Base-by-base conservation (phyloP, 169 alveolate genomes). In the Eimeria maxima region DNA sequence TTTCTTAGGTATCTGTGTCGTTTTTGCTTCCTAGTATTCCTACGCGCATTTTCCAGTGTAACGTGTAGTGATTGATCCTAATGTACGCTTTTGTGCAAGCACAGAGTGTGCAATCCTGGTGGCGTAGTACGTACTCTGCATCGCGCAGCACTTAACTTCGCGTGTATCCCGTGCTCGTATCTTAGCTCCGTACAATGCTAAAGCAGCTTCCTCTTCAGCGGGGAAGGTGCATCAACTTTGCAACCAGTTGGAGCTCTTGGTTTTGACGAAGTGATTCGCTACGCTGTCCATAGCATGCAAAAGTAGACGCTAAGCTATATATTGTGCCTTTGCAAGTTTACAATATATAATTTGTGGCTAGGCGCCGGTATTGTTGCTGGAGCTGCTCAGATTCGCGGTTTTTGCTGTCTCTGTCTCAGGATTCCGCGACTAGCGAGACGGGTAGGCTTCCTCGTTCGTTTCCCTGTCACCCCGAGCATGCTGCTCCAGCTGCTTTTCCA, bases 361-460 rank as follows among this genome's bases (percentile, higher is more conserved):
- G 83, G 33, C 18, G 83, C 50, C 29, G 11, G 65, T 45, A 47
- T 5, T n/a, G 11, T 78, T 78, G 65, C 88, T 45, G 38, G 67
- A 38, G 88, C 67, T 45, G 45, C 44, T 45, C 53, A 38, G 83
- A 73, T 18, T 18, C 27, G 29, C 53, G 27, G 33, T 42, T 45
- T 14, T 76, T 78, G 33, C 13, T 78, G 44, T 45, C 27, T 47
- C 69, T 50, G 42, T 27, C 44, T 45, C 88, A 78, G 88, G 88
- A 78, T n/a, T 44, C 27, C 18, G 88, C 60, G 8, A 78, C 16
- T 11, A 78, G 88, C 88, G 65, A 78, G 88, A 78, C 88, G n/a
- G 88, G 88, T 78, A 24, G 50, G 65, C 47, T n/a, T 24, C 20
- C 84, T 2, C 83, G 38, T 45, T 3, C 38, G 5, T 73, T 73